Evolutionary conservation across 768 basidiomycete species (phyloP).

Genomic region (Dioszegia hungarica): DNA sequence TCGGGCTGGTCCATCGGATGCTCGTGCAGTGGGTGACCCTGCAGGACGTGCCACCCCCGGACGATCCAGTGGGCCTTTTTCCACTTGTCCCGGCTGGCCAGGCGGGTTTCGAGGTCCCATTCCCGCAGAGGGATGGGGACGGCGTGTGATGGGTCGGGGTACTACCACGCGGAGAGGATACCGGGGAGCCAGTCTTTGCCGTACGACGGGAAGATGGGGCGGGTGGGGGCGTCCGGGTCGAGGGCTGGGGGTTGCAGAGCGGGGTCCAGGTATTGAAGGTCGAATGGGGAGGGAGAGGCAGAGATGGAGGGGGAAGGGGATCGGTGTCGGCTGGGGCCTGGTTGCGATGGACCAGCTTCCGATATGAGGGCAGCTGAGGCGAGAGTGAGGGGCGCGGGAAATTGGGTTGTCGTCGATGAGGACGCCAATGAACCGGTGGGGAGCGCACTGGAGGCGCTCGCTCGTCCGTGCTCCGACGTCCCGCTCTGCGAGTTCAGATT

Average conservation of each 20-base stretch:
- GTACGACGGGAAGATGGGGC: background rate
- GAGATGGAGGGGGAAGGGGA: background rate
- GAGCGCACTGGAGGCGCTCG: no score
- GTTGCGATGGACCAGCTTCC: no score
- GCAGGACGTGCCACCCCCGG: background rate
- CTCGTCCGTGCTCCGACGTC: no score
- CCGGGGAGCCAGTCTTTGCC: background rate
- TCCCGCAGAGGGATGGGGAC: background rate
- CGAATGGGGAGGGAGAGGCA: background rate
- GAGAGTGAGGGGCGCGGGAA: no score
- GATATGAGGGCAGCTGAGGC: no score
- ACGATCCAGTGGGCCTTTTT: slow-evolving; percentile 1
- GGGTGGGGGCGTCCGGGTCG: background rate
- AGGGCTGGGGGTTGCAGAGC: background rate
- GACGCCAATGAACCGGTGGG: no score
- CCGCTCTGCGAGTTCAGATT: no score
- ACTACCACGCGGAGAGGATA: background rate
- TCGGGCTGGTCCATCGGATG: background rate
- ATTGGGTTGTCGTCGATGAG: no score
- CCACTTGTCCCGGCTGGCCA: background rate
- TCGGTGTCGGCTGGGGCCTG: no score
- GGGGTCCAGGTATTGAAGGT: background rate
- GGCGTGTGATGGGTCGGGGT: background rate
- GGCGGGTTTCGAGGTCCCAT: background rate
- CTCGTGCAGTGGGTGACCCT: background rate